Evolutionary conservation across 306 rosid genomes (phyloP).

Genomic region (Prunus padus): DNA sequence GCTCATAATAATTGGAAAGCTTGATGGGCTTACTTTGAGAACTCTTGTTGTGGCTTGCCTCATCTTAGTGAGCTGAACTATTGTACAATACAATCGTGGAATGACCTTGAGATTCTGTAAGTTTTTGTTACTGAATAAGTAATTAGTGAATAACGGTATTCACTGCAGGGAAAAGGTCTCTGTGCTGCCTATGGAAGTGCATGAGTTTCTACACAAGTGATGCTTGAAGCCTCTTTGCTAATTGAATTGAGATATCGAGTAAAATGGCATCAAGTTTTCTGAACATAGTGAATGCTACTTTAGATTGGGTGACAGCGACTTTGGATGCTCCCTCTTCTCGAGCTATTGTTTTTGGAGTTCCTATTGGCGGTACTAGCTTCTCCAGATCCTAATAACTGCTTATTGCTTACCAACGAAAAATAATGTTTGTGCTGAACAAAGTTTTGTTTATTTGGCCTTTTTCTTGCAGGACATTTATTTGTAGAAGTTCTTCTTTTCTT

Average conservation of each 20-base stretch:
- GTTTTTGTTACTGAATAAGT: neutral
- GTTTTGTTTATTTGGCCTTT: neutral
- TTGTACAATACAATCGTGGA: neutral
- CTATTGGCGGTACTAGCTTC: constrained; percentile 65
- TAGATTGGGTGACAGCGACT: constrained; percentile 61
- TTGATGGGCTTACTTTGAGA: neutral
- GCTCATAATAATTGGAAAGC: neutral
- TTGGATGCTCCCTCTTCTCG: constrained; percentile 81
- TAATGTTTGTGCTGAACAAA: constrained; percentile 3
- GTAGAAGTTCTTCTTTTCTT: constrained; percentile 76
- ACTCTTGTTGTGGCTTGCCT: neutral
- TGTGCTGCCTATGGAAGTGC: neutral
- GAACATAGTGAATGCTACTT: constrained; percentile 47
- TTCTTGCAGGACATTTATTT: constrained; percentile 76
- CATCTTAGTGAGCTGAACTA: neutral
- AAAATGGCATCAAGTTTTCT: constrained; percentile 53
- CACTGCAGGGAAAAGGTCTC: constrained; percentile 31
- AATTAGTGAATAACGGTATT: neutral
- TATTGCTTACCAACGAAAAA: neutral
- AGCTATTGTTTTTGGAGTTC: constrained; percentile 86
- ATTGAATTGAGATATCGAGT: constrained; percentile 27
- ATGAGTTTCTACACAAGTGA: constrained; percentile 23
- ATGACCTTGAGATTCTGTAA: neutral
- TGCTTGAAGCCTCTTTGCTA: constrained; percentile 30
- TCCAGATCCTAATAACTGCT: neutral